Conservation (phyloP, 2,329 filamentous ascomycete genomes). For the Colletotrichum sp. region DNA sequence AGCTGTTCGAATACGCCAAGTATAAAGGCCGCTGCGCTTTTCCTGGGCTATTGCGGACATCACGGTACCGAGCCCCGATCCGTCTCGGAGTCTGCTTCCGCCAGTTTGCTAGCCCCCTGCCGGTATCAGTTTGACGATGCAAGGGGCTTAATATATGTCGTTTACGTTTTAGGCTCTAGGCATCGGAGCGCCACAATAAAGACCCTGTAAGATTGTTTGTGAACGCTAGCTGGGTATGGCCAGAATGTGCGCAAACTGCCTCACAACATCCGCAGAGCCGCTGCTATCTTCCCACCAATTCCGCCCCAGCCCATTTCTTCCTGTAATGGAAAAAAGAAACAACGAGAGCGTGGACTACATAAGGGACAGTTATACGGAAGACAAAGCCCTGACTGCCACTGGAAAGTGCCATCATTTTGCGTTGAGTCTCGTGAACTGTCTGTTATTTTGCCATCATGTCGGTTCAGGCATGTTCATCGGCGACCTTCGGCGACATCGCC, state of each 20-base stretch:
- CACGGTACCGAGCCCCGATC: background rate
- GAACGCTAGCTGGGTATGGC: background rate
- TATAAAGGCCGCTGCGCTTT: background rate
- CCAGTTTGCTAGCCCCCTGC: background rate
- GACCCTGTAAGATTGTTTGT: background rate
- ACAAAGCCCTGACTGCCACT: background rate
- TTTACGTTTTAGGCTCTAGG: background rate
- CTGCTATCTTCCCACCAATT: background rate
- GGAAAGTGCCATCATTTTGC: accelerated
- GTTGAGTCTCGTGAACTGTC: background rate
- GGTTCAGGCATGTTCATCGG: background rate
- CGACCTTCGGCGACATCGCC: background rate
- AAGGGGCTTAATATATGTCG: background rate
- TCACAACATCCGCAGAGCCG: background rate
- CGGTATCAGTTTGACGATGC: background rate
- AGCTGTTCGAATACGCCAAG: background rate
- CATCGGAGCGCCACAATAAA: background rate
- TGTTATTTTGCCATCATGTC: background rate
- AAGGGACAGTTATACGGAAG: background rate
- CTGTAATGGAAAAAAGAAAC: background rate
- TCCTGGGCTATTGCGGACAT: background rate
- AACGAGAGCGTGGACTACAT: background rate
- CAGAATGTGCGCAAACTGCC: background rate
- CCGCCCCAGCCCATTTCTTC: background rate
- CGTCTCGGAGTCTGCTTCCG: background rate